Conservation (phyloP, 1,284 basidiomycete genomes). For the Apiotrichum mycotoxinovorans region DNA sequence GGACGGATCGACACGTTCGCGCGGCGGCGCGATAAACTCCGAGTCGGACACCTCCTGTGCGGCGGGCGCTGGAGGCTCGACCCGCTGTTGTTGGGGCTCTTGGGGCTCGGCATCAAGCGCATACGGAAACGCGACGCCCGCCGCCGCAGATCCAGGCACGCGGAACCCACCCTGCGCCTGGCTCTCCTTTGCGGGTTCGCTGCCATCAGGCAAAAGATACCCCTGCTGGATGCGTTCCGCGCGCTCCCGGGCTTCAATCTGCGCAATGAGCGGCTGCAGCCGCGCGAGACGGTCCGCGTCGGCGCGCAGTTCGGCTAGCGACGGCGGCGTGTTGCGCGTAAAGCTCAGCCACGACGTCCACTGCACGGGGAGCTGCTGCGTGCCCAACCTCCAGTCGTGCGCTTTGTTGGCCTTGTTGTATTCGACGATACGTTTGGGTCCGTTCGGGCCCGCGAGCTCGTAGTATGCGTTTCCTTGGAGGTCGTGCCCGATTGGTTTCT, state of each 20-base stretch:
- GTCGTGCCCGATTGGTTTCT: conserved; percentile 23
- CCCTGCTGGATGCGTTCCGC: conserved; percentile 46
- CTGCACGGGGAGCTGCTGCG: conserved; percentile 37
- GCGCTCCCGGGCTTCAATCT: conserved; percentile 38
- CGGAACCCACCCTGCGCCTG: neutral
- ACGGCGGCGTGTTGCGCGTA: conserved; percentile 38
- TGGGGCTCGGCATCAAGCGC: conserved; percentile 1
- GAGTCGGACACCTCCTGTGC: neutral
- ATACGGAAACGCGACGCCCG: neutral
- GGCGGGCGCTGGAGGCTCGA: neutral
- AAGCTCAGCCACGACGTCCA: conserved; percentile 37
- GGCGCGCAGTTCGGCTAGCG: conserved; percentile 30
- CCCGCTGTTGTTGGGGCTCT: no score
- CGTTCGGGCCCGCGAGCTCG: conserved; percentile 27
- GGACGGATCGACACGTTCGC: conserved; percentile 32
- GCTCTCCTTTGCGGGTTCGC: conserved; percentile 1
- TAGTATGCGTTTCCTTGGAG: conserved; percentile 33
- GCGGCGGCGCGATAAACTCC: conserved; percentile 25
- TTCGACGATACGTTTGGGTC: conserved; percentile 33
- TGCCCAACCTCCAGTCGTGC: conserved; percentile 28
- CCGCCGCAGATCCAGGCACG: neutral
- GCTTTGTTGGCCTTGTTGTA: conserved; percentile 25
- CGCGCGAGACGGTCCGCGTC: conserved; percentile 28
- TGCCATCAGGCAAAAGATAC: conserved; percentile 33
- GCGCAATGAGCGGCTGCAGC: conserved; percentile 27